These are phyloP conservation scores for Cryphonectria parasitica DNA, from an alignment of 2,329 filamentous ascomycete species.

Conservation along the genomic window DNA sequence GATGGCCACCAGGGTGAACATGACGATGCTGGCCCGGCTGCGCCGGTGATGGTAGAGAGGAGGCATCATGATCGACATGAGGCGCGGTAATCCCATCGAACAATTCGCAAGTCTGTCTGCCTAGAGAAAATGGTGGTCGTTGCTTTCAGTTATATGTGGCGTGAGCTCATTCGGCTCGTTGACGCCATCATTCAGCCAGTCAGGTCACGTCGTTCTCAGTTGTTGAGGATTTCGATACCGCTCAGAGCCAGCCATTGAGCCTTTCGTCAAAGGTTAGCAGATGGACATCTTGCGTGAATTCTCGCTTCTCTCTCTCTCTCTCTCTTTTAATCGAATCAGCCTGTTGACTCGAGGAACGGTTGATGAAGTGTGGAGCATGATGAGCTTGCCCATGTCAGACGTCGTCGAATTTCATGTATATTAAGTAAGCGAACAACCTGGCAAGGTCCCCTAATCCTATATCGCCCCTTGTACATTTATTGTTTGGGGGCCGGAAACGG, in stretches of 20 bases:
- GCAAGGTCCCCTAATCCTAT: background rate
- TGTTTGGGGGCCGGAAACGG: background rate
- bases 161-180: background rate
- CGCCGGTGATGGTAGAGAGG: constrained; percentile 4
- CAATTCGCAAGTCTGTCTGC: no score
- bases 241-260: background rate
- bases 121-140: background rate
- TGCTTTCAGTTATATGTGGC: background rate
- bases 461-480: background rate
- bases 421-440: background rate
- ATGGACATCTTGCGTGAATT: background rate
- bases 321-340: background rate
- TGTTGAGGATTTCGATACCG: background rate
- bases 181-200: background rate
- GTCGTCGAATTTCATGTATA: background rate
- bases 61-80: constrained; percentile 16
- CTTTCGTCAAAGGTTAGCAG: background rate
- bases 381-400: background rate
- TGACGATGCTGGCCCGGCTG: constrained; percentile 20
- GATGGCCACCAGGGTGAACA: constrained; percentile 14
- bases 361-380: background rate
- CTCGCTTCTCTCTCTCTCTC: background rate
- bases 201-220: background rate
- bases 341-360: background rate
- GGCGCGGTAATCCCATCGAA: background rate